phyloP scores from a whole-genome alignment of 2,329 filamentous ascomycete species.

The Alternaria sp. region DNA sequence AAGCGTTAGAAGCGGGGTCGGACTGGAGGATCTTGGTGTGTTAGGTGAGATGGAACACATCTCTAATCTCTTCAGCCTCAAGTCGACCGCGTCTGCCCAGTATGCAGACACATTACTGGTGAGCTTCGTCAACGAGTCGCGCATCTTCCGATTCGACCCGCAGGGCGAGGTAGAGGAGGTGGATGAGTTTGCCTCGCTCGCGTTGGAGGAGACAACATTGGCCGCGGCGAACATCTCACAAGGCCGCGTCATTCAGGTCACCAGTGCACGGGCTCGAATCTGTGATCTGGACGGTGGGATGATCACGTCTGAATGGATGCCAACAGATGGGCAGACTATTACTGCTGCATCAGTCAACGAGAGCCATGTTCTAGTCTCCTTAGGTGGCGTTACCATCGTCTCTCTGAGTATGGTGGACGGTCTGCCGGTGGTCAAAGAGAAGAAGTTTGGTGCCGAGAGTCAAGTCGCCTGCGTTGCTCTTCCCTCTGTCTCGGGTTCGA shows the following conservation, averaged over 20 bases:
- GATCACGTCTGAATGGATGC: slow-evolving; percentile 67
- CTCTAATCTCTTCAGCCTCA: slow-evolving; percentile 75
- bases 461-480: slow-evolving; percentile 88
- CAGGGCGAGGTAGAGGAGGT: slow-evolving; percentile 87
- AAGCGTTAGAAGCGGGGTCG: slow-evolving; percentile 92
- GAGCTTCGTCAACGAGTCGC: slow-evolving; percentile 83
- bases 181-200: slow-evolving; percentile 75
- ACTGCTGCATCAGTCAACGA: slow-evolving; percentile 80
- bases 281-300: slow-evolving; percentile 66
- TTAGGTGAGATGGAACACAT: slow-evolving; percentile 80
- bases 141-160: slow-evolving; percentile 77
- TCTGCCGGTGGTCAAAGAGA: slow-evolving; percentile 66
- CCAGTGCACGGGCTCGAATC: slow-evolving; percentile 68
- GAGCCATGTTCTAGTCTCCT: slow-evolving; percentile 73
- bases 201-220: slow-evolving; percentile 75
- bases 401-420: slow-evolving; percentile 70
- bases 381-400: slow-evolving; percentile 76
- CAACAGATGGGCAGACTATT: slow-evolving; percentile 64
- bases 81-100: slow-evolving; percentile 58
- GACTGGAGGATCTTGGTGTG: slow-evolving; percentile 84
- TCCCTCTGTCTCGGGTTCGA: slow-evolving; percentile 66
- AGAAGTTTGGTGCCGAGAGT: slow-evolving; percentile 70
- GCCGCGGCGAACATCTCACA: slow-evolving; percentile 71
- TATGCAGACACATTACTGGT: slow-evolving; percentile 76
- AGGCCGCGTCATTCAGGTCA: slow-evolving; percentile 78